Base-by-base conservation (phyloP, 2,329 filamentous ascomycete species). In the Escovopsis sp. region DNA sequence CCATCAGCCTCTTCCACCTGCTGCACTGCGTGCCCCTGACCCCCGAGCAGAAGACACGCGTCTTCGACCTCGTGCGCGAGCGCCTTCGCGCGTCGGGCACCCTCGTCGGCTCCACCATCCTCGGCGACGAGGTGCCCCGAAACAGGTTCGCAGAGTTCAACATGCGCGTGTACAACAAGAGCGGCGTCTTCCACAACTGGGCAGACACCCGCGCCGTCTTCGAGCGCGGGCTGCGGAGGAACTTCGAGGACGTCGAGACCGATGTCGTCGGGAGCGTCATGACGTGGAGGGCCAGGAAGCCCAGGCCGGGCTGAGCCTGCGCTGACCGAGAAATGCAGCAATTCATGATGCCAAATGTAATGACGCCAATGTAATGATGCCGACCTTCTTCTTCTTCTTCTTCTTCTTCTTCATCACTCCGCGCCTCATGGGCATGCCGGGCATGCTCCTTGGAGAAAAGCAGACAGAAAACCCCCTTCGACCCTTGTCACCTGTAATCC, bases 181-280 rank as follows among this genome's bases (percentile, higher is more conserved):
- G 53, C 8, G 55, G 58, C 3, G 43, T 65, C 1, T 65, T 69
- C 48, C 53, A 56, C 36, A 68, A 67, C 48, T 59, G 53, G 50
- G 52, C 56, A 1, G 66, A 68, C 42, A 55, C 42, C 4, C 44
- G 47, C 30, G 58, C 58, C 41, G 56, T 52, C 4, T 51, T 66
- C 26, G 56, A 59, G 38, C 45, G 48, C 12, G 61, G 52, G 10
- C 49, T 68, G 26, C 45, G 54, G 42, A 47, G 52, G 34, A 53
- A 56, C 35, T 68, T 67, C 42, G 56, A 56, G 15, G 53, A 59
- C 26, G 63, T 67, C 1, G 59, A 66, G 44, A 58, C 56, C 0
- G 57, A 56, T 50, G 43, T 65, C 12, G 55, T 65, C 11, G 65
- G 65, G 0, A 56, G 56, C 44, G 48, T 53, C 26, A 40, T 68